phyloP scores from a whole-genome alignment of 257 asterid genomes.

The Rehmannia glutinosa region DNA sequence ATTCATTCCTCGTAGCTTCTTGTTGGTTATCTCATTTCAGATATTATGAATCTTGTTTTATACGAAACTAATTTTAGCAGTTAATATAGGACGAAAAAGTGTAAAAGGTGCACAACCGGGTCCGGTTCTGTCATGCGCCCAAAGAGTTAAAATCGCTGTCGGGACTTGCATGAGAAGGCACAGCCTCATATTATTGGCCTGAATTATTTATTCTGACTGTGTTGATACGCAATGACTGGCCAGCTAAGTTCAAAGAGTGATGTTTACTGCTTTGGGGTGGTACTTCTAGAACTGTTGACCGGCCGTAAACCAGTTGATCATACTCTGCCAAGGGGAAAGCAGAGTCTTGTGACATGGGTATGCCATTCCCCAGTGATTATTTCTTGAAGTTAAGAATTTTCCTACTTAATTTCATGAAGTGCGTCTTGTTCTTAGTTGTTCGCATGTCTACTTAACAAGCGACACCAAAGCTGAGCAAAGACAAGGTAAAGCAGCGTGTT shows the following conservation, averaged over 20 bases:
- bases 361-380: constrained; percentile 6
- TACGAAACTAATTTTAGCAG: not conserved
- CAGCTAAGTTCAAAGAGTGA: no score
- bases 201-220: no score
- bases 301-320: constrained; percentile 77
- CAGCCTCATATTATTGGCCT: constrained; percentile 64
- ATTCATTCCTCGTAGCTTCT: no score
- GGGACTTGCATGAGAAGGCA: constrained; percentile 72
- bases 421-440: no score
- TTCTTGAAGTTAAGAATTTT: no score
- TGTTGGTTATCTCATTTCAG: not conserved
- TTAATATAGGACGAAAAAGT: constrained; percentile 57
- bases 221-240: no score
- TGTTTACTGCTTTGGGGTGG: no score
- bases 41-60: not conserved
- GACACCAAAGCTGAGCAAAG: no score
- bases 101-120: constrained; percentile 81
- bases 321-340: constrained; percentile 76
- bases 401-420: no score
- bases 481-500: no score
- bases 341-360: constrained; percentile 81
- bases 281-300: constrained; percentile 60
- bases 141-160: constrained; percentile 68
- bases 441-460: no score
- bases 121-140: constrained; percentile 61